A percentile compares a stretch with the other conserved stretches of the same genome.
phyloP scores from a whole-genome alignment of 2,329 filamentous ascomycete genomes.

The Paecilomyces formosus region DNA sequence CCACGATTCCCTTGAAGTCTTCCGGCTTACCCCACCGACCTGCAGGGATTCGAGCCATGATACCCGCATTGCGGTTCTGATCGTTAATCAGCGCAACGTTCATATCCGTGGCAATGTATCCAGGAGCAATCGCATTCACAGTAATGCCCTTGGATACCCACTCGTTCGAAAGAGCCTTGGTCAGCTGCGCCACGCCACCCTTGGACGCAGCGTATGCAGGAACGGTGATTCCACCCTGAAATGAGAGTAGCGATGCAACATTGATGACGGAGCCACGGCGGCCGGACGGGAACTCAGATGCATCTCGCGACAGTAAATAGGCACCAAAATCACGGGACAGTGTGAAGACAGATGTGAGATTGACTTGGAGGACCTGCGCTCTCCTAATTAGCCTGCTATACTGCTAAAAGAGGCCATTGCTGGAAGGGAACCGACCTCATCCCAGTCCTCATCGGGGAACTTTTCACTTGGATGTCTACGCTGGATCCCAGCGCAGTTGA shows the following conservation, averaged over 20 bases:
- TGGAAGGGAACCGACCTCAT: constrained; percentile 43
- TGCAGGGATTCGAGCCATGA: constrained; percentile 73
- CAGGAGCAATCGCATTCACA: constrained; percentile 83
- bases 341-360: constrained; percentile 74
- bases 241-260: constrained; percentile 70
- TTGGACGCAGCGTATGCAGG: constrained; percentile 83
- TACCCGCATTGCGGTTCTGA: constrained; percentile 60
- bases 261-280: constrained; percentile 60
- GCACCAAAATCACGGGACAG: constrained; percentile 29
- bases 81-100: constrained; percentile 75
- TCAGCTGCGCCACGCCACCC: constrained; percentile 76
- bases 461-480: constrained; percentile 64
- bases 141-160: constrained; percentile 73
- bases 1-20: constrained; percentile 77
- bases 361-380: constrained; percentile 70
- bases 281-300: constrained; percentile 19
- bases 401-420: not conserved
- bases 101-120: constrained; percentile 93
- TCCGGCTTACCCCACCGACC: constrained; percentile 76
- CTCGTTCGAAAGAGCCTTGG: constrained; percentile 78
- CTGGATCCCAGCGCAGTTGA: constrained; percentile 86
- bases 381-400: not conserved
- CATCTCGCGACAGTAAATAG: constrained; percentile 21
- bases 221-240: constrained; percentile 82
- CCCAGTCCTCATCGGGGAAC: constrained; percentile 72